Base-by-base conservation (phyloP, 257 asterid genomes). In the Nicotiana paniculata region DNA sequence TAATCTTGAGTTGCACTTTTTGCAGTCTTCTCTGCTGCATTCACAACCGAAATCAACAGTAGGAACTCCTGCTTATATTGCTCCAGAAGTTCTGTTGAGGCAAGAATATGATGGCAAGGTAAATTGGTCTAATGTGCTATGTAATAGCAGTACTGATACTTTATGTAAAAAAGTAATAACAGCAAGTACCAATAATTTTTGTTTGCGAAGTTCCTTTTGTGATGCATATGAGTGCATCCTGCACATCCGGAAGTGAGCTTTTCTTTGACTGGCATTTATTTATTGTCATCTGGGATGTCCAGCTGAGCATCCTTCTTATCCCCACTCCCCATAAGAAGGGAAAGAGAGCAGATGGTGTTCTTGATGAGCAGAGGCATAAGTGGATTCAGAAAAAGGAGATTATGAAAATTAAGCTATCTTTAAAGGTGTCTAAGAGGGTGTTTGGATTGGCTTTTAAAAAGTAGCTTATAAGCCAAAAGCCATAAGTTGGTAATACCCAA, bases 1-100 rank as follows among this genome's bases (percentile, higher is more conserved):
- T 61, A 24, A 79, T 88, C 70, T 65, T 76, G 51, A 48, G 85
- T 11, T 43, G 67, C 85, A 64, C 63, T 39, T 84, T 88, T 79
- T 24, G 61, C 90, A 94, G 98, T 94, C 98, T 67, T 89, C 98
- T 51, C 87, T 94, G 86, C 89, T 93, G 86, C 98, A 94, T 82
- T 93, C 98, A 35, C 97, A 93, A 88, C 98, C 98, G 77, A 94
- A 94, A 88, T 94, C 98, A 65, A 94, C 98, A 3, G 98, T 94
- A 83, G 98, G 98, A 53, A 94, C 98, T 74, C 95, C 98, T 76
- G 97, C 97, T 26, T 94, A 94, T 80, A 94, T 93, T 84, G 98
- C 97, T 86, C 97, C 98, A 0, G 98, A 94, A 88, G 97, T 94
- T 81, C 69, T 93, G 81, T 90, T 86, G 39, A 86, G 93, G 86